Evolutionary conservation across 2,329 filamentous ascomycete species (phyloP).

Genomic region (Pseudocercospora fijiensis): DNA sequence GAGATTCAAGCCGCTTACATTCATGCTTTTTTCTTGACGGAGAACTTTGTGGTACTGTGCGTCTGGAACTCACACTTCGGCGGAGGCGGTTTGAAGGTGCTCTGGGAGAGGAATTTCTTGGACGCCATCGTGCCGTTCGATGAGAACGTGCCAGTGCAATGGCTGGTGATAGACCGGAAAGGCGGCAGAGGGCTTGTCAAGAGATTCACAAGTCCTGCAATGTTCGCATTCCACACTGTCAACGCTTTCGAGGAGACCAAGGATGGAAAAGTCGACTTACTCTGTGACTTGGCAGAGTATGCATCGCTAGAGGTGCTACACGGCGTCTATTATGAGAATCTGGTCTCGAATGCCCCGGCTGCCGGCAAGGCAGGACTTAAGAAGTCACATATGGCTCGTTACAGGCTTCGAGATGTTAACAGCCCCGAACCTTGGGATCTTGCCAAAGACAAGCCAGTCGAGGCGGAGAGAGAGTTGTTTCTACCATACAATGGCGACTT

Average conservation of each 20-base stretch:
- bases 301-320: constrained; percentile 64
- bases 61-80: constrained; percentile 65
- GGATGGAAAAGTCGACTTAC: constrained; percentile 52
- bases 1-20: constrained; percentile 65
- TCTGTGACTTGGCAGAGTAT: constrained; percentile 66
- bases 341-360: constrained; percentile 53
- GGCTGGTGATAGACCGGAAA: constrained; percentile 8
- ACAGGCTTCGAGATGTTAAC: not conserved
- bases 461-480: not conserved
- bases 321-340: constrained; percentile 67
- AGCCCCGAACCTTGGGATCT: not conserved
- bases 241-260: constrained; percentile 69
- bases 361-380: not conserved
- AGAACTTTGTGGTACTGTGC: constrained; percentile 69
- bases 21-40: constrained; percentile 74
- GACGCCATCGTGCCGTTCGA: constrained; percentile 57
- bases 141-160: not conserved
- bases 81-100: constrained; percentile 56
- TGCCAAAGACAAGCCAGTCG: not conserved
- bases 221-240: constrained; percentile 77
- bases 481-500: constrained; percentile 53
- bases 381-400: not conserved
- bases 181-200: constrained; percentile 64
- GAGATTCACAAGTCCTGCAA: constrained; percentile 64
- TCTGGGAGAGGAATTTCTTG: constrained; percentile 65